Base-by-base conservation (phyloP, 2,329 filamentous ascomycete species). In the Diaporthe caulivora region DNA sequence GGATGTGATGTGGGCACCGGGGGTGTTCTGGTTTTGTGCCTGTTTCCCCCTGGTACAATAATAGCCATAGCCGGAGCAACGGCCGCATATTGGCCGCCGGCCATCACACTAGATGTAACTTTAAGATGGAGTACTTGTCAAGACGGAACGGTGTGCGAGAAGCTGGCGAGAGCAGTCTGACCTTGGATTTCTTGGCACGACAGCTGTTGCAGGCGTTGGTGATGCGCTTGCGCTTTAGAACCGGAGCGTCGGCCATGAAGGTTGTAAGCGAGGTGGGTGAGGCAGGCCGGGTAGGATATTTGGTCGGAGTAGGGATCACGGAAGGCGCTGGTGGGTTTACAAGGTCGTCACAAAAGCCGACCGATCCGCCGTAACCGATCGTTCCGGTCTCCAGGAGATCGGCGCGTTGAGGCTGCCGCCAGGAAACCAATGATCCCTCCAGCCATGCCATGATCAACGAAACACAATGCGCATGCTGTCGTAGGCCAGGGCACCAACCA, bases 51-150 rank as follows among this genome's bases (percentile, higher is more conserved):
- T 55, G 9, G 24, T 49, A 44, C 78, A 80, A 10, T 53, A 60
- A 55, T 77, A 78, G 2, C 76, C 77, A 42, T 80, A 80, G 17
- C 77, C 78, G 13, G 49, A 73, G 67, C 78, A 80, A 26, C 78
- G 75, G 11, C 75, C 73, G 60, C 78, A 80, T 49, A 75, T 72
- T 8, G 78, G 78, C 34, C 74, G 73, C 31, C 68, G 71, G 2
- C 77, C 78, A 70, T 79, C 77, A 42, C 71, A 73, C 64, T 73
- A n/a, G 11, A 44, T 4, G n/a, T 26, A 42, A 21, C 17, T 24
- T 40, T 21, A 26, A 68, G 24, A 26, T 26, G 21, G 17, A n/a
- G 18, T 10, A 9, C 54, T 37, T 34, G 18, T 68, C 31, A 24
- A 18, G 29, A 26, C 40, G n/a, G 37, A 10, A 44, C 15, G 26